Evolutionary conservation across 495 filamentous ascomycete species (phyloP).

Genomic region (Clavariopsis aquatica): DNA sequence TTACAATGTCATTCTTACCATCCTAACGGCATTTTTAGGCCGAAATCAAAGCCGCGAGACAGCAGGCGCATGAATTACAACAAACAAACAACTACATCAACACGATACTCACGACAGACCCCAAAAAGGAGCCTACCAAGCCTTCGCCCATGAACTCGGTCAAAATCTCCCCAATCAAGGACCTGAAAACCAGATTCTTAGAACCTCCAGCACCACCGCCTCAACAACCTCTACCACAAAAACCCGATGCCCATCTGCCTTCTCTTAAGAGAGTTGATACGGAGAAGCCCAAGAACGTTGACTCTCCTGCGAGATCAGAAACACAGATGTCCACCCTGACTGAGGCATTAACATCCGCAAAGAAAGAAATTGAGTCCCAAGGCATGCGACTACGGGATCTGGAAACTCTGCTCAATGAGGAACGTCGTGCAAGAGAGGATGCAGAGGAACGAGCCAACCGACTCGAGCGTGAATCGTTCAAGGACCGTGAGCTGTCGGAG

Average conservation of each 20-base stretch:
- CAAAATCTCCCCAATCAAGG: conserved; percentile 47
- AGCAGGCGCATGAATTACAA: conserved; percentile 80
- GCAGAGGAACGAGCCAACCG: conserved; percentile 79
- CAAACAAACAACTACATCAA: conserved; percentile 80
- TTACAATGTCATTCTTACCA: conserved; percentile 32
- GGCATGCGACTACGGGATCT: conserved; percentile 75
- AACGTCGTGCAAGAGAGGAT: conserved; percentile 75
- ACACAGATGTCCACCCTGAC: conserved; percentile 71
- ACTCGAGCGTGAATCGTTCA: conserved; percentile 57
- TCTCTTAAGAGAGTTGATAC: conserved; percentile 73
- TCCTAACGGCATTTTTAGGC: conserved; percentile 53
- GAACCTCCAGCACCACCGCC: conserved; percentile 90
- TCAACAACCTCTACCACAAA: conserved; percentile 86
- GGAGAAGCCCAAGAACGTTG: conserved; percentile 65
- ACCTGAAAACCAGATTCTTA: conserved; percentile 72
- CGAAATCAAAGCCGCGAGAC: conserved; percentile 83
- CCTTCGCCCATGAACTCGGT: conserved; percentile 19
- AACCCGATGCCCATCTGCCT: conserved; percentile 69
- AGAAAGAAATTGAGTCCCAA: conserved; percentile 79
- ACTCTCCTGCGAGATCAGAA: conserved; percentile 50
- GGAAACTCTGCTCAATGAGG: conserved; percentile 74
- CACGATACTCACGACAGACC: conserved; percentile 69
- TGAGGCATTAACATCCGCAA: conserved; percentile 76
- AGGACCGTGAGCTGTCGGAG: conserved; percentile 30
- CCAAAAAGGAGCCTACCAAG: conserved; percentile 60